A percentile compares a stretch with the other conserved stretches of the same genome.
Conservation (phyloP, 768 basidiomycete species). For the Lentinula edodes region DNA sequence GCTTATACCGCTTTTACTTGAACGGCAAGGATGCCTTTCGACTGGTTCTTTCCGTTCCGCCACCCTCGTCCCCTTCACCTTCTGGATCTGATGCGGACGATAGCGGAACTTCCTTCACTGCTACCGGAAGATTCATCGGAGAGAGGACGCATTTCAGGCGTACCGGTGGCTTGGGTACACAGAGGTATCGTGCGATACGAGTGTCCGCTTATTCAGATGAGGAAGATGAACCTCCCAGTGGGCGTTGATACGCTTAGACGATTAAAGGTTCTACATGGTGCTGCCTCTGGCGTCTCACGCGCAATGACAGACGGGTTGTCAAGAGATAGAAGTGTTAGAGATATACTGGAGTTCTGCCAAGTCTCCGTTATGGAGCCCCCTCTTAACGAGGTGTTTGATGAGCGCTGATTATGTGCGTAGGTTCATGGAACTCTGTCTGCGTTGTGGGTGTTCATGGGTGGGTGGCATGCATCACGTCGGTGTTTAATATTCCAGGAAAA, state of each 20-base stretch:
- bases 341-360: too few species aligned
- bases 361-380: too few species aligned
- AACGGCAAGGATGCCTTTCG: conserved; percentile 96
- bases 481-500: too few species aligned
- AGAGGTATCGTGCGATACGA: conserved; percentile 35
- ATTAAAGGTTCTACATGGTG: not conserved
- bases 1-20: conserved; percentile 91
- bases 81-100: conserved; percentile 5
- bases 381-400: too few species aligned
- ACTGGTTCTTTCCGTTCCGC: conserved; percentile 61
- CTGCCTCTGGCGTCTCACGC: too few species aligned
- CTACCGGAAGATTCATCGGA: not conserved
- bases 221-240: conserved; percentile 24
- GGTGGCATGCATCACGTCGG: too few species aligned
- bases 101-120: not conserved
- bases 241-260: conserved; percentile 27
- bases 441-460: too few species aligned
- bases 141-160: not conserved
- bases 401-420: too few species aligned
- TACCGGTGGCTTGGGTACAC: conserved; percentile 8
- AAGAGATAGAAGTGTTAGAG: too few species aligned
- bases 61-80: conserved; percentile 18
- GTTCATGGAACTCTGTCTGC: too few species aligned
- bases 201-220: conserved; percentile 42
- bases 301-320: too few species aligned